Evolutionary conservation across 345 rosid genomes (phyloP).

Genomic region (Murraya koenigii): DNA sequence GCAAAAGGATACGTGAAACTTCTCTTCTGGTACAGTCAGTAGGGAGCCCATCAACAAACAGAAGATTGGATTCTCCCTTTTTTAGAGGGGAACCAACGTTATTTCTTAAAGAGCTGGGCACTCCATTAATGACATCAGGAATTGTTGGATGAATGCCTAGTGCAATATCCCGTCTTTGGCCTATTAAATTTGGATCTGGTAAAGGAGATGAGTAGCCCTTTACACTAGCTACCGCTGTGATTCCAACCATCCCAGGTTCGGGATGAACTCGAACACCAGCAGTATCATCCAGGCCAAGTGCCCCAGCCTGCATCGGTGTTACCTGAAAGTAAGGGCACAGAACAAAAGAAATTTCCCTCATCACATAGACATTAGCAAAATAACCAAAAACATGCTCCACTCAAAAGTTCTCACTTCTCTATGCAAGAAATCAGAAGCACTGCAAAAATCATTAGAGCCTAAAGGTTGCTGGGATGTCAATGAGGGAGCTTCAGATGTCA

Average conservation of each 20-base stretch:
- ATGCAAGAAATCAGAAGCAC: conserved; percentile 25
- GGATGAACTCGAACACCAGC: conserved; percentile 24
- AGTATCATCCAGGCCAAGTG: conserved; percentile 26
- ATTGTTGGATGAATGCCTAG: conserved; percentile 20
- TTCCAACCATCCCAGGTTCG: conserved; percentile 28
- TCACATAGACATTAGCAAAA: background rate
- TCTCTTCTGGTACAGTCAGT: conserved; percentile 65
- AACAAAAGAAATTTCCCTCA: background rate
- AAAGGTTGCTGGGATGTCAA: conserved; percentile 20
- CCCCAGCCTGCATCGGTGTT: conserved; percentile 23
- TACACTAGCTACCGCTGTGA: conserved; percentile 24
- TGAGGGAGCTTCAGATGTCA: conserved; percentile 26
- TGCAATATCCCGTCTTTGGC: conserved; percentile 31
- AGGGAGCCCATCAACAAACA: conserved; percentile 61
- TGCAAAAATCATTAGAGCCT: conserved; percentile 13
- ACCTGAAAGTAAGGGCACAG: conserved; percentile 11
- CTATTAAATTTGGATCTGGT: conserved; percentile 25
- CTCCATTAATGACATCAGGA: conserved; percentile 29
- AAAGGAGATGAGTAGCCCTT: conserved; percentile 32
- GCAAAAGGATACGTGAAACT: conserved; percentile 66
- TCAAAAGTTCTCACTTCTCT: conserved; percentile 32
- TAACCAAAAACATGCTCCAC: background rate
- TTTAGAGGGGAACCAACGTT: conserved; percentile 15
- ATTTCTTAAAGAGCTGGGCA: conserved; percentile 30
- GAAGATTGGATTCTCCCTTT: conserved; percentile 39